Evolutionary conservation across 2,329 filamentous ascomycete genomes (phyloP).

Genomic region (Aureobasidium sp.): DNA sequence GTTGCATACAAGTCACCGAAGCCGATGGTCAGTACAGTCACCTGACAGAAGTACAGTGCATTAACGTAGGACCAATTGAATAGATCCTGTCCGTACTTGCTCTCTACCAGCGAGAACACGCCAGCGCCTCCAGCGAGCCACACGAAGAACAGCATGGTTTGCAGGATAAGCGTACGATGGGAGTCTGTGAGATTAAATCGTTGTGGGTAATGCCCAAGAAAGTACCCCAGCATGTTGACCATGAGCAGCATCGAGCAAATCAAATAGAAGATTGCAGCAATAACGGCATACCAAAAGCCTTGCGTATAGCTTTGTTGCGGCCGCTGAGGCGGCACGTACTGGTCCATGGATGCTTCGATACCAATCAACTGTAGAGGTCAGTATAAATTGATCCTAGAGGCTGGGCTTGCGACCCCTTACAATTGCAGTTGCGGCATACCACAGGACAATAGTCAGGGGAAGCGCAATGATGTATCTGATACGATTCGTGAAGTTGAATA

Average conservation of each 20-base stretch:
- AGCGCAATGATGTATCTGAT: conserved; percentile 76
- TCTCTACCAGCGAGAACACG: conserved; percentile 63
- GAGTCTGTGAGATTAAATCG: conserved; percentile 70
- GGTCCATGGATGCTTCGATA: conserved; percentile 57
- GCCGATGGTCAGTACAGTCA: conserved; percentile 54
- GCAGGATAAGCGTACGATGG: conserved; percentile 81
- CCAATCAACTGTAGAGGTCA: conserved; percentile 47
- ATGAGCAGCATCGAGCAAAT: conserved; percentile 68
- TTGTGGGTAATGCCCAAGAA: conserved; percentile 64
- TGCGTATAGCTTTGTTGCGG: conserved; percentile 58
- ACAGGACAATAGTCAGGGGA: conserved; percentile 73
- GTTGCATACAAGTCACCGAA: conserved; percentile 55
- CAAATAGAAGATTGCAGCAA: conserved; percentile 72
- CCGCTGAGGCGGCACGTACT: conserved; percentile 45
- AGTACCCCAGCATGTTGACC: conserved; percentile 71
- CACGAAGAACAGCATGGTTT: conserved; percentile 77
- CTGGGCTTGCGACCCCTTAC: conserved; percentile 30
- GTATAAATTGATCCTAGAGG: neutral
- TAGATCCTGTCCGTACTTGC: conserved; percentile 25
- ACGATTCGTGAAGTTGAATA: conserved; percentile 77
- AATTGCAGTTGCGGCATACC: conserved; percentile 57
- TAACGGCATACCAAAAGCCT: conserved; percentile 79
- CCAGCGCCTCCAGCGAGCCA: conserved; percentile 73
- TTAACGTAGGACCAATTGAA: conserved; percentile 65
- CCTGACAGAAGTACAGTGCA: conserved; percentile 58